These are phyloP conservation scores for Xylariales sp. DNA, from an alignment of 2,329 filamentous ascomycete genomes.

Conservation along the genomic window DNA sequence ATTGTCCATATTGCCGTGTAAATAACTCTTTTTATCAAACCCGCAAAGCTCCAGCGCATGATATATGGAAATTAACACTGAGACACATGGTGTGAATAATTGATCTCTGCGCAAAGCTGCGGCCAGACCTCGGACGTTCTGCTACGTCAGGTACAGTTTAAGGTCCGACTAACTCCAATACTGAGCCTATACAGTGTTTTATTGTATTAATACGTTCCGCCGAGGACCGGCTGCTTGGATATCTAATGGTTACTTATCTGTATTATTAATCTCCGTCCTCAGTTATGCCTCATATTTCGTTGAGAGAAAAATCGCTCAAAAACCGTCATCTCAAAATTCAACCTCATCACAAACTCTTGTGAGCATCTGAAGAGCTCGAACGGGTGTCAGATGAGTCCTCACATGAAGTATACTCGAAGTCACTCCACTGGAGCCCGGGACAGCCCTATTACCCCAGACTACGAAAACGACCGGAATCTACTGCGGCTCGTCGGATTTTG, in stretches of 20 bases:
- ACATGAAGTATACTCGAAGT: slow-evolving; percentile 42
- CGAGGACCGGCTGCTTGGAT: slow-evolving; percentile 33
- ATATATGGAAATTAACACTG: background rate
- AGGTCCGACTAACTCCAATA: slow-evolving; percentile 21
- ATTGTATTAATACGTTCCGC: slow-evolving; percentile 30
- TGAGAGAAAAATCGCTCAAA: slow-evolving; percentile 38
- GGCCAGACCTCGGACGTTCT: slow-evolving; percentile 34
- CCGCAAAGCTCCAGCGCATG: background rate
- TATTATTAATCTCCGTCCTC: slow-evolving; percentile 36
- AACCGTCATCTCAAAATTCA: slow-evolving; percentile 24
- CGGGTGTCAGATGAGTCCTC: slow-evolving; percentile 34
- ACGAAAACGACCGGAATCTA: slow-evolving; percentile 48
- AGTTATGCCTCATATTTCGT: slow-evolving; percentile 14
- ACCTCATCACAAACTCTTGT: slow-evolving; percentile 15
- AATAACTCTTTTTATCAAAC: background rate
- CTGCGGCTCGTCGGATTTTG: slow-evolving; percentile 46
- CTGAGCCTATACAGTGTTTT: slow-evolving; percentile 28
- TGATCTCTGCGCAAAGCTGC: slow-evolving; percentile 2
- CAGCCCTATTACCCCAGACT: slow-evolving; percentile 44
- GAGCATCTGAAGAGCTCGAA: slow-evolving; percentile 1
- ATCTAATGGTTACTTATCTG: slow-evolving; percentile 19
- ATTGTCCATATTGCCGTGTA: background rate
- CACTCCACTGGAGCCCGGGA: slow-evolving; percentile 42
- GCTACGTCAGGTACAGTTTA: slow-evolving; percentile 16
- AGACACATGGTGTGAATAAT: background rate